Percentiles rank a stretch among this genome's conserved stretches.
These are phyloP conservation scores for Xylariaceae sp. DNA, from an alignment of 2,329 filamentous ascomycete species.

Conservation along the genomic window DNA sequence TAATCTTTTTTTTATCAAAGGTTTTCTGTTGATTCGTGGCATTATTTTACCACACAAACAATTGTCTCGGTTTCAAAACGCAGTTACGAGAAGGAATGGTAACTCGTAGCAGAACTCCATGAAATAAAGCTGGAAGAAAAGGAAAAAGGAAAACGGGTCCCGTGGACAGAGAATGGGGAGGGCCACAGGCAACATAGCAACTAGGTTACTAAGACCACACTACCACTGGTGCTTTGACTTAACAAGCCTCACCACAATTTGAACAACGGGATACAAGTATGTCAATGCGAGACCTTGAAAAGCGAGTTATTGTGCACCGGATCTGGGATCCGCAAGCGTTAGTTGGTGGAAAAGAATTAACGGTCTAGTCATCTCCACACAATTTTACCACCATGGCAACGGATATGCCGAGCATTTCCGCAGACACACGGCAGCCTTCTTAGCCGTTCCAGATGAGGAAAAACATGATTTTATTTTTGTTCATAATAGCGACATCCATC, in stretches of 20 bases:
- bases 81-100: not conserved
- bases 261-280: not conserved
- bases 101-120: too few relatives aligned
- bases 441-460: conserved; percentile 32
- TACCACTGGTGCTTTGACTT: not conserved
- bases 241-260: not conserved
- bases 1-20: too few relatives aligned
- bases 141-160: not conserved
- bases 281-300: conserved; percentile 6
- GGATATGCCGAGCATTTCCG: conserved; percentile 14
- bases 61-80: too few relatives aligned
- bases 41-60: too few relatives aligned
- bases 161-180: not conserved
- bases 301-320: conserved; percentile 22
- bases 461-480: conserved; percentile 35
- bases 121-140: too few relatives aligned
- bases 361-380: conserved; percentile 29
- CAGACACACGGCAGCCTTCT: conserved; percentile 22
- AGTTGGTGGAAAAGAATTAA: conserved; percentile 31
- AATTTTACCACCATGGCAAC: conserved; percentile 25
- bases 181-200: not conserved
- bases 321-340: conserved; percentile 24
- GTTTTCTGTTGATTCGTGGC: too few relatives aligned
- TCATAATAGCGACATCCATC: conserved; percentile 32
- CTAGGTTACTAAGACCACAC: not conserved